phyloP scores from a whole-genome alignment of 2,329 filamentous ascomycete species.

The Sporothrix pseudoabietina region DNA sequence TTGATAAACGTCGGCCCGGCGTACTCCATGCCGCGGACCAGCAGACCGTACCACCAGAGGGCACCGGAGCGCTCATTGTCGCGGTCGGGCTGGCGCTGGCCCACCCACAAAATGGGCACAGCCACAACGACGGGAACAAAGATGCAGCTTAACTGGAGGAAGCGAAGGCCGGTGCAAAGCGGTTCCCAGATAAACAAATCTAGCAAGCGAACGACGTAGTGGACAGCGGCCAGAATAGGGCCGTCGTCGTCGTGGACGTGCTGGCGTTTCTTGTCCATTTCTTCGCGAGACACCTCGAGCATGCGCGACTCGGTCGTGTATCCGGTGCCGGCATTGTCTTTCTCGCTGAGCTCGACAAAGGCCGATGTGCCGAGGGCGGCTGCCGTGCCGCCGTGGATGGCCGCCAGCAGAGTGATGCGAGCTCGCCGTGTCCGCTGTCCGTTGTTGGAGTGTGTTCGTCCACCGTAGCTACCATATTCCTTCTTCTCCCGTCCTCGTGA shows the following conservation, averaged over 20 bases:
- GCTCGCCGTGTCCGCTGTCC: constrained; percentile 29
- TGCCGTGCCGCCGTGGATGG: constrained; percentile 43
- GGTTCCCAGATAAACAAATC: constrained; percentile 82
- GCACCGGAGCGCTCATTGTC: constrained; percentile 80
- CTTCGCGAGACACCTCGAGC: constrained; percentile 77
- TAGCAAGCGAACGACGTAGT: constrained; percentile 65
- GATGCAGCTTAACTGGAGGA: constrained; percentile 81
- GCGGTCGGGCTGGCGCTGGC: constrained; percentile 60
- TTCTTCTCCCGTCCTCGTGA: neutral
- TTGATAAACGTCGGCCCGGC: constrained; percentile 98
- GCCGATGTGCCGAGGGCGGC: constrained; percentile 56
- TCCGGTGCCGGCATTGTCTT: constrained; percentile 53
- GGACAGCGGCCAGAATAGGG: constrained; percentile 60
- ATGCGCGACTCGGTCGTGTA: constrained; percentile 82
- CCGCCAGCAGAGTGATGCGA: constrained; percentile 42
- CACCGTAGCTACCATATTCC: neutral
- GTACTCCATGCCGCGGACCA: constrained; percentile 87
- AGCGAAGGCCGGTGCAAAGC: constrained; percentile 81
- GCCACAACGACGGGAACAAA: constrained; percentile 87
- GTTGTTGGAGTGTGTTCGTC: constrained; percentile 16
- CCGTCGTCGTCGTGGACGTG: constrained; percentile 54
- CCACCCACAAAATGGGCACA: constrained; percentile 80
- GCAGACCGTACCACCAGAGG: constrained; percentile 90
- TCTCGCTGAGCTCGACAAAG: constrained; percentile 61
- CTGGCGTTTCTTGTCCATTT: constrained; percentile 68